phyloP scores from a whole-genome alignment of 1,284 basidiomycete species.

The Ustilago hordei region DNA sequence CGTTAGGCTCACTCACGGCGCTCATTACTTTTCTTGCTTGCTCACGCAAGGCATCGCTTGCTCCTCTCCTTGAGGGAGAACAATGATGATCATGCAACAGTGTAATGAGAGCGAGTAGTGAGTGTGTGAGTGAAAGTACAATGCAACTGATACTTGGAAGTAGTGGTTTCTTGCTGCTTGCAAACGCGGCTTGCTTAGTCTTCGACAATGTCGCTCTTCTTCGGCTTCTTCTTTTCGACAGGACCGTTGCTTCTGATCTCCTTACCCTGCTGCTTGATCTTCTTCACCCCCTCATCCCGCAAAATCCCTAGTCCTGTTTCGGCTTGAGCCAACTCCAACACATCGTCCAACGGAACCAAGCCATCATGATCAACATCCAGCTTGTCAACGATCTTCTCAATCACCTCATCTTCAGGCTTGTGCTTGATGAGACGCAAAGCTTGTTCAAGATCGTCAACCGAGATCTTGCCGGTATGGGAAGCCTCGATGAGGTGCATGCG shows the following conservation, averaged over 20 bases:
- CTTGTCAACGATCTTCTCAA: conserved; percentile 88
- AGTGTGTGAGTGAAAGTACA: conserved; percentile 7
- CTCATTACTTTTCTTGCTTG: background rate
- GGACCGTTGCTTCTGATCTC: conserved; percentile 35
- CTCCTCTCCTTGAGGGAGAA: background rate
- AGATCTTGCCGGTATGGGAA: conserved; percentile 90
- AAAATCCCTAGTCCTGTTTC: conserved; percentile 69
- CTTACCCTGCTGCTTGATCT: conserved; percentile 58
- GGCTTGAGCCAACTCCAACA: conserved; percentile 69
- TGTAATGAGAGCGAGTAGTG: conserved; percentile 2
- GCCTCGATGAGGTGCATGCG: conserved; percentile 94
- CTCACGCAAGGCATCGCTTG: background rate
- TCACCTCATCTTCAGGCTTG: conserved; percentile 86
- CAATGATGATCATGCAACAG: background rate
- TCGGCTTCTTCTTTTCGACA: conserved; percentile 59
- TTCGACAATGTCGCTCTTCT: conserved; percentile 63
- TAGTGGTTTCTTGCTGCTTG: background rate
- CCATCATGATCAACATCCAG: conserved; percentile 96
- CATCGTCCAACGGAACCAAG: conserved; percentile 75
- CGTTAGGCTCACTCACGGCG: too few species aligned
- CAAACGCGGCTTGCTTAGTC: conserved; percentile 10
- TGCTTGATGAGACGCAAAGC: conserved; percentile 95
- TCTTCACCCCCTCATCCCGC: conserved; percentile 59
- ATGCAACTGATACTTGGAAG: background rate
- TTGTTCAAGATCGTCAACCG: conserved; percentile 87